Evolutionary conservation across 2,329 filamentous ascomycete species (phyloP), one percentile per base, ranked within the genome.

Genomic region (Trichoderma oligosporum): DNA sequence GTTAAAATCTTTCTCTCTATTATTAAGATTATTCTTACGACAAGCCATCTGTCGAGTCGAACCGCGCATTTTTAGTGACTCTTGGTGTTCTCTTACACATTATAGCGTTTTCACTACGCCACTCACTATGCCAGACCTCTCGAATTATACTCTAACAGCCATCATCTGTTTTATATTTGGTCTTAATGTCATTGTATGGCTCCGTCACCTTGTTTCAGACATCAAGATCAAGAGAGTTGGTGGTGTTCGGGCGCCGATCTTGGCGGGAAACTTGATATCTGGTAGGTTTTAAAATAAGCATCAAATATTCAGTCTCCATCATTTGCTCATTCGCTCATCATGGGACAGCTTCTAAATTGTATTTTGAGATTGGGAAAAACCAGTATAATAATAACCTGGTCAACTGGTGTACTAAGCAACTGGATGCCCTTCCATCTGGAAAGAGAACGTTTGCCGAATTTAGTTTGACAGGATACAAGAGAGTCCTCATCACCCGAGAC

Each of bases 401-500:
- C 27, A 49, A 55, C 16, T 62, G 58, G 59, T 62, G 62, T 35
- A 61, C 47, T 14, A 29, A 54, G 2, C 54, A 57, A 4, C 25
- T 65, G 9, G 60, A 64, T 9, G 16, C 22, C 9, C 35, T 59
- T 5, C 57, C 60, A 1, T 14, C 47, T 7, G 54, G 46, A n/a
- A 33, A 29, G 9, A 48, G 38, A 11, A 55, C 60, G 9, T 63
- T 60, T 49, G 63, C 61, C 11, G 63, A 65, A 12, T 64, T 65
- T 25, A 63, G 62, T 27, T 33, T 64, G 35, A 63, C 61, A 8
- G 61, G 61, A 11, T 57, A 56, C 27, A 61, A 65, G 33, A 53
- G 62, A 25, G 36, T 77, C 57, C 66, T 82, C 56, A 66, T 76
- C 45, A 83, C 80, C 0, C 66, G 71, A 22, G 81, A 85, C 33